Base-by-base conservation (phyloP, 2,329 filamentous ascomycete species). In the Volutella citrinella region DNA sequence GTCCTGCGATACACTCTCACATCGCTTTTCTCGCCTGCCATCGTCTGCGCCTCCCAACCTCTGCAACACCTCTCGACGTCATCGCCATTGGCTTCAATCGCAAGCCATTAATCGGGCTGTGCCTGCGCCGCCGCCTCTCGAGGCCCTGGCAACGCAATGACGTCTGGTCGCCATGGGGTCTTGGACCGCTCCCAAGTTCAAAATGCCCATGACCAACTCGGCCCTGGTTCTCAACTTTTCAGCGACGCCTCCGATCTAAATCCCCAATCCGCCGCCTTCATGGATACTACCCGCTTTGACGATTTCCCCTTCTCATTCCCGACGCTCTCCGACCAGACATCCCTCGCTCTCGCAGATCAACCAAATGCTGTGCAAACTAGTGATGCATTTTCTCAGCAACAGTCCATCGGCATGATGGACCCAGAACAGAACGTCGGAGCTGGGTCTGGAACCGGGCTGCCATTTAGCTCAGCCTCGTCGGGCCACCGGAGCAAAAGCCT, bases 301-400 rank as follows among this genome's bases (percentile, higher is more conserved):
- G 69, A 75, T 42, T 78, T 77, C 48, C 59, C 68, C 15, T 78
- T 76, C 46, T 51, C 70, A 4, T 78, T 72, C 48, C 48, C 51
- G 61, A 66, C 45, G 27, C 52, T 72, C 9, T 42, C 62, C 16
- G 68, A 68, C 35, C 64, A 65, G 40, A 54, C 54, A 28, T 56
- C 67, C 15, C 67, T 72, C 48, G 57, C 55, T 38, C 54, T 42
- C 42, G 38, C 55, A 13, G 60, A 63, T n/a, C 51, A 58, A 12
- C 60, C 61, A 40, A 52, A 54, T 43, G 48, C 46, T 27, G 42
- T 42, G 17, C 52, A 54, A 24, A 49, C 51, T 17, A 43, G 43
- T 24, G 61, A 60, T 25, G 54, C 59, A 24, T 57, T 72, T 25
- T 53, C 61, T 13, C 57, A 62, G 25, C 60, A 55, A 5, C 48